These are phyloP conservation scores for Penicillium sp. DNA, from an alignment of 2,329 filamentous ascomycete species.

Conservation along the genomic window DNA sequence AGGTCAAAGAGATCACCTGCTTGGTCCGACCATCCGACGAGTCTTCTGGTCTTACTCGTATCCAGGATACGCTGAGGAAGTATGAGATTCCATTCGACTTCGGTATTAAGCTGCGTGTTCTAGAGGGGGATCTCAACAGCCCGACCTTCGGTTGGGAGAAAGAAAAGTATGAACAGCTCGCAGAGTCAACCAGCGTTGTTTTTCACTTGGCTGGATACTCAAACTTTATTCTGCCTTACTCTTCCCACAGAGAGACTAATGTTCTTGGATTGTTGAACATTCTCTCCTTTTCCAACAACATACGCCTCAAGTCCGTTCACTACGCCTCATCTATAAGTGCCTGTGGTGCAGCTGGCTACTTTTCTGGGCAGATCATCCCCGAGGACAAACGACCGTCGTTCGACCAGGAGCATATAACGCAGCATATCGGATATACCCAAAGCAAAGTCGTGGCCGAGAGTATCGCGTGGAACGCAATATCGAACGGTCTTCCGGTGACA, in stretches of 20 bases:
- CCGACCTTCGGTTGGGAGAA: conserved; percentile 6
- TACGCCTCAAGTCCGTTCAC: conserved; percentile 20
- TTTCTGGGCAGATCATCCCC: not conserved
- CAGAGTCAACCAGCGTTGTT: conserved; percentile 8
- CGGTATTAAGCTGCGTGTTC: conserved; percentile 13
- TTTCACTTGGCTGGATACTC: conserved; percentile 19
- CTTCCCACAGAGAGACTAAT: conserved; percentile 9
- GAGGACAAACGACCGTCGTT: conserved; percentile 12
- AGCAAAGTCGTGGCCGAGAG: conserved; percentile 28
- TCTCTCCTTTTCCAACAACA: conserved; percentile 3
- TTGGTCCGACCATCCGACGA: conserved; percentile 15
- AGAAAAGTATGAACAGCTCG: not conserved
- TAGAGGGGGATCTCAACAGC: conserved; percentile 10
- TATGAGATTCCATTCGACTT: too few relatives aligned
- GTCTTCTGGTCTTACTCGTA: conserved; percentile 3
- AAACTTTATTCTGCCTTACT: conserved; percentile 12
- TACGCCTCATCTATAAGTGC: conserved; percentile 24
- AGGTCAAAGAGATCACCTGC: conserved; percentile 37
- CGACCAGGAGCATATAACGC: not conserved
- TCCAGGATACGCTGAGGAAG: too few relatives aligned
- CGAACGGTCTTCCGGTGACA: conserved; percentile 20
- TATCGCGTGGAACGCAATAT: conserved; percentile 21
- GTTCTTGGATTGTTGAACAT: conserved; percentile 5
- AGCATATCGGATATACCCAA: conserved; percentile 20
- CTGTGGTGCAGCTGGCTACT: conserved; percentile 15